Conservation (phyloP, 192 early-diverging fungal species). For the Neocallimastix lanati region DNA sequence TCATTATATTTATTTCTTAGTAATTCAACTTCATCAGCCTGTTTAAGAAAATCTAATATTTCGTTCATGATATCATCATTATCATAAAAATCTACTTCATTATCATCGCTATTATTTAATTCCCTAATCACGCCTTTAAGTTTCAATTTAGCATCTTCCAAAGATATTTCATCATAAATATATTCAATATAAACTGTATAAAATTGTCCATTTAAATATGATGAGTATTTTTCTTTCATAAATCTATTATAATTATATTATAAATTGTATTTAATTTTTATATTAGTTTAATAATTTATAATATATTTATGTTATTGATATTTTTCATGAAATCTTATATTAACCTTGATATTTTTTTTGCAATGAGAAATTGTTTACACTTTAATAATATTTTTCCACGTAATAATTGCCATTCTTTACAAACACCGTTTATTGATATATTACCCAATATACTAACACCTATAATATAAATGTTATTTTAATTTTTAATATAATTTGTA, state of each 20-base stretch:
- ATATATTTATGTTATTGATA: no score
- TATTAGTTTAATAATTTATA: no score
- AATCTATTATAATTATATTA: background rate
- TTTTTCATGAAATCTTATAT: no score
- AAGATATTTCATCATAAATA: background rate
- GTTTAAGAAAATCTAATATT: background rate
- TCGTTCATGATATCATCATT: background rate
- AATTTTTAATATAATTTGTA: no score
- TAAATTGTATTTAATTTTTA: no score
- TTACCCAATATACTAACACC: background rate
- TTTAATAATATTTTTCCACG: background rate
- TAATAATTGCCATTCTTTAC: background rate
- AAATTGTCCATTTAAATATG: background rate
- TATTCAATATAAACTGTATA: background rate
- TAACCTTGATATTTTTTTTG: background rate
- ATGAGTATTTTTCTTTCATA: background rate
- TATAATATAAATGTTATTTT: no score
- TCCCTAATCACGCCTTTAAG: background rate
- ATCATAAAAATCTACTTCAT: background rate
- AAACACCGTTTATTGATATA: background rate
- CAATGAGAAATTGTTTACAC: background rate
- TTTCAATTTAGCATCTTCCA: background rate
- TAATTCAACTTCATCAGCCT: background rate
- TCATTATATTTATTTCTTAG: background rate
- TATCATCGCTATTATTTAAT: background rate